Percentiles rank a stretch among this genome's conserved stretches.
Conservation (phyloP, 768 basidiomycete species). For the Amanita phalloides region DNA sequence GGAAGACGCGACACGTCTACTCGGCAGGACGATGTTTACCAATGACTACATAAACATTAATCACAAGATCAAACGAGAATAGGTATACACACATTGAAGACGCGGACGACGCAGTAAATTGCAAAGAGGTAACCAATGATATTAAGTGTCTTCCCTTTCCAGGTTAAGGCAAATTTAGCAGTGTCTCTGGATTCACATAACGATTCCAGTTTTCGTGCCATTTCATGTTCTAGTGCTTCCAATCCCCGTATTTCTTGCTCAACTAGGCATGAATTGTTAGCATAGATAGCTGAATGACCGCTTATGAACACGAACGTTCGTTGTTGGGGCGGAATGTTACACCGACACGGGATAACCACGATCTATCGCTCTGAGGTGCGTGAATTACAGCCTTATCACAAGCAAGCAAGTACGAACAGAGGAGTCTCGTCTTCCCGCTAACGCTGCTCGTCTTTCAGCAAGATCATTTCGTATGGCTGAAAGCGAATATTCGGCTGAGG, state of each 20-base stretch:
- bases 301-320: slow-evolving; percentile 25
- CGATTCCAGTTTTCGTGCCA: slow-evolving; percentile 43
- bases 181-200: slow-evolving; percentile 38
- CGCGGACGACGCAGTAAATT: slow-evolving; percentile 54
- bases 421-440: slow-evolving; percentile 13
- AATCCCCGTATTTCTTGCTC: slow-evolving; percentile 54
- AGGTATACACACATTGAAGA: slow-evolving; percentile 40
- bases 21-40: slow-evolving; percentile 36
- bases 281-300: slow-evolving; percentile 8
- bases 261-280: slow-evolving; percentile 18
- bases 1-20: slow-evolving; percentile 17
- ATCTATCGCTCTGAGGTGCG: slow-evolving; percentile 12
- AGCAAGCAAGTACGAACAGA: slow-evolving; percentile 7
- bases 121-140: slow-evolving; percentile 45
- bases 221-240: slow-evolving; percentile 57
- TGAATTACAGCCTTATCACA: background rate
- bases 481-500: slow-evolving; percentile 46
- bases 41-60: slow-evolving; percentile 26
- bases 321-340: slow-evolving; percentile 28
- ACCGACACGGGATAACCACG: slow-evolving; percentile 42
- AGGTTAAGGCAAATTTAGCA: slow-evolving; percentile 39
- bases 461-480: slow-evolving; percentile 53
- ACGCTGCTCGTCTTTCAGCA: slow-evolving; percentile 23
- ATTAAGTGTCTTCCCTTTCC: slow-evolving; percentile 41
- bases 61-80: background rate